These are phyloP conservation scores for Linum usitatissimum DNA, from an alignment of 345 rosid species.

Conservation along the genomic window DNA sequence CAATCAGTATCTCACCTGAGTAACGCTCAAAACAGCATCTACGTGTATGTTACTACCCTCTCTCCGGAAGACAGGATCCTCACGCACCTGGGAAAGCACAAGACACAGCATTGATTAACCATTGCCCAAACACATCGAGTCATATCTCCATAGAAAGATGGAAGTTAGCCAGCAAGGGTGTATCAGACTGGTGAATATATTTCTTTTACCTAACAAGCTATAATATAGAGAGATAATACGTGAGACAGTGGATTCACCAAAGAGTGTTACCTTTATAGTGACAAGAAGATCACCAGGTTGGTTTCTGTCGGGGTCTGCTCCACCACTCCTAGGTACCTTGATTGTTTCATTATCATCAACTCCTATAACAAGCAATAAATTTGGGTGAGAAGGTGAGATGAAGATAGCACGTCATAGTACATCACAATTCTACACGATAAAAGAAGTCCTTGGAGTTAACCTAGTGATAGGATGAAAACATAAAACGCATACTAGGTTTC, in stretches of 20 bases:
- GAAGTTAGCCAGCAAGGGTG: neutral
- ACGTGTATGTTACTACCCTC: conserved; percentile 87
- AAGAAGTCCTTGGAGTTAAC: no score
- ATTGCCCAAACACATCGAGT: neutral
- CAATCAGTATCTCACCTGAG: conserved; percentile 45
- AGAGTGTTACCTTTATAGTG: conserved; percentile 46
- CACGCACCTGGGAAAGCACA: conserved; percentile 45
- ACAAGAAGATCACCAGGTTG: conserved; percentile 96
- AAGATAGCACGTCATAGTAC: neutral
- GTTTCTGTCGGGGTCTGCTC: conserved; percentile 89
- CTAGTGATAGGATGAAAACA: no score
- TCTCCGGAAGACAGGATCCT: conserved; percentile 94
- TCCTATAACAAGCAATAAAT: conserved; percentile 35
- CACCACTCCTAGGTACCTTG: conserved; percentile 70
- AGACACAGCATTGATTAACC: neutral
- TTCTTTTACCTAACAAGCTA: no score
- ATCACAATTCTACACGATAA: neutral
- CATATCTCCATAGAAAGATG: neutral
- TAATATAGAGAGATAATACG: neutral
- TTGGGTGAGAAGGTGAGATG: neutral
- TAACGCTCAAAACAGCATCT: conserved; percentile 61
- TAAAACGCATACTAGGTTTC: no score
- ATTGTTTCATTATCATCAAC: conserved; percentile 67
- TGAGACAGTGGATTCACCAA: neutral
- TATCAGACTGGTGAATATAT: no score